These are phyloP conservation scores for Corrigiola litoralis DNA, from an alignment of 179 eudicot genomes.

Conservation along the genomic window DNA sequence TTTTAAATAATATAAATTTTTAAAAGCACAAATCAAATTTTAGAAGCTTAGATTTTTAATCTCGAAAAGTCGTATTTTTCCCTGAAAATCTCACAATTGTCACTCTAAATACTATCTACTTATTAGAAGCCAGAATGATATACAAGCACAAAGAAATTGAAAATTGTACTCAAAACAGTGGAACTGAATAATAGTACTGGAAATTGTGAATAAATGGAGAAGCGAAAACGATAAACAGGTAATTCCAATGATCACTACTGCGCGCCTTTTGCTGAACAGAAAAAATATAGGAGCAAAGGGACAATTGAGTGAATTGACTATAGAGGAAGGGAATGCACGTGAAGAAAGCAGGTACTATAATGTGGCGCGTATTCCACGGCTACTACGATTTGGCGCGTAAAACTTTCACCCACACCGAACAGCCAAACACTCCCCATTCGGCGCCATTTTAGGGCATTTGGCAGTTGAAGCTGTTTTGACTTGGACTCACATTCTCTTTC, in stretches of 20 bases:
- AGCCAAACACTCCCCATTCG: neutral
- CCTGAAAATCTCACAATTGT: too few relatives aligned
- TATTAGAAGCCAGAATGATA: neutral
- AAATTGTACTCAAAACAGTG: too few relatives aligned
- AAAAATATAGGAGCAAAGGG: neutral
- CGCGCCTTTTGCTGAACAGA: neutral
- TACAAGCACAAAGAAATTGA: neutral
- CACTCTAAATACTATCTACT: too few relatives aligned
- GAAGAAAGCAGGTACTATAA: neutral
- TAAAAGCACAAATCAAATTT: too few relatives aligned
- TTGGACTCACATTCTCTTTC: neutral
- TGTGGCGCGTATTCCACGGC: conserved; percentile 10
- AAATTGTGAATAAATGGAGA: too few relatives aligned
- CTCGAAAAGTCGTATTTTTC: too few relatives aligned
- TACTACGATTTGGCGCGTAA: neutral
- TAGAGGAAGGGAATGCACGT: conserved; percentile 10
- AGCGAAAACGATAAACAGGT: too few relatives aligned
- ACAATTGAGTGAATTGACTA: too few relatives aligned
- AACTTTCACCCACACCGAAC: conserved; percentile 1
- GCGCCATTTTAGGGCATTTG: conserved; percentile 25
- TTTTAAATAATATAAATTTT: too few relatives aligned
- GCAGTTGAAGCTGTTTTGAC: neutral
- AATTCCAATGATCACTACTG: too few relatives aligned
- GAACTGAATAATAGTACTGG: too few relatives aligned
- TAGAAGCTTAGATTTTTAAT: too few relatives aligned